Base-by-base conservation (phyloP, 2,329 filamentous ascomycete species). In the Amesomyces nigricolor region DNA sequence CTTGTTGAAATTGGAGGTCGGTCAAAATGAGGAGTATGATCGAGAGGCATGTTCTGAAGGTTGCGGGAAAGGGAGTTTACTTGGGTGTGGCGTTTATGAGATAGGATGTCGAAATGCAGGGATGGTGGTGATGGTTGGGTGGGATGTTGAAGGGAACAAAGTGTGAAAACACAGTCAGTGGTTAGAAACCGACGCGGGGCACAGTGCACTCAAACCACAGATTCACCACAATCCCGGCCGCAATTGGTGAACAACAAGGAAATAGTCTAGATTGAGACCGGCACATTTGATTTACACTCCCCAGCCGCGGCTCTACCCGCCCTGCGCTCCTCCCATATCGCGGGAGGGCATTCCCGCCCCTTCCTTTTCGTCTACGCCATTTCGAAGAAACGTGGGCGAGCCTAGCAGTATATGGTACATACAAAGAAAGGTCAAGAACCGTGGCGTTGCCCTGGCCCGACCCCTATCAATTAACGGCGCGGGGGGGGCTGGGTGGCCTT, bases 281-380 rank as follows among this genome's bases (percentile, higher is more conserved):
- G 61, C 65, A 73, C 70, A 71, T 73, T 72, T 77, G 74, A 76
- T 76, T 76, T 76, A 77, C 74, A 77, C 73, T 76, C 73, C 74
- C 73, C 65, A 61, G 65, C 65, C 57, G 47, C 46, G 39, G 40
- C 44, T 56, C 51, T 53, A 54, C 50, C 60, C 51, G 38, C 42
- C 62, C 64, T 60, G 56, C 58, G 53, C 54, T 57, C 58, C 60
- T 58, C 61, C 59, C 60, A 58, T 26, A 26, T 56, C 59, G 55
- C 55, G 60, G 56, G 52, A 61, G 57, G 57, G 56, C 60, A 56
- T 63, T 66, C 52, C 61, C 60, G 61, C 55, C 65, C 62, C 65
- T 54, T 56, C 47, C 47, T 58, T 55, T 58, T 56, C 65, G 58
- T 62, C 61, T 56, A 61, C 52, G 51, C 58, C 51, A 62, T 60